Percentiles rank a stretch among this genome's conserved stretches.
phyloP scores from a whole-genome alignment of 1,284 basidiomycete species.

The Pascua guehoae region DNA sequence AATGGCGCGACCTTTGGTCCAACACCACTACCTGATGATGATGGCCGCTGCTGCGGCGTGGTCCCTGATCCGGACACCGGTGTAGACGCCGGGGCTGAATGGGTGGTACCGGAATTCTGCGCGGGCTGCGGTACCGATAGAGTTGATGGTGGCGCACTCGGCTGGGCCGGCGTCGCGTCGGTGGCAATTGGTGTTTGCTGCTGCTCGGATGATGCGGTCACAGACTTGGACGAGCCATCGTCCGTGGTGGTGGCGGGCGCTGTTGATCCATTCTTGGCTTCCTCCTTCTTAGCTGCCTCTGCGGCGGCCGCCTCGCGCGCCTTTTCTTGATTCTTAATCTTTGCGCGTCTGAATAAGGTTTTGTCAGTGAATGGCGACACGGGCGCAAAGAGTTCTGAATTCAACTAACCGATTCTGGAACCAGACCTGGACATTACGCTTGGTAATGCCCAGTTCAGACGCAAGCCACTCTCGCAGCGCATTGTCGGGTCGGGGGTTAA shows the following conservation, averaged over 20 bases:
- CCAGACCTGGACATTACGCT: constrained; percentile 91
- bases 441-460: constrained; percentile 79
- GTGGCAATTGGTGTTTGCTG: no score
- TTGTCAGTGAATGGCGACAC: neutral
- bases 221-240: neutral
- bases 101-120: no score
- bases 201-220: neutral
- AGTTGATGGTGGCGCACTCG: no score
- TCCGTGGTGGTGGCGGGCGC: neutral
- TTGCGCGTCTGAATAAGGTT: constrained; percentile 61
- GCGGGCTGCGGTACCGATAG: no score
- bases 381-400: neutral
- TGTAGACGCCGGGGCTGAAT: no score
- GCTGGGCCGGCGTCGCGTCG: no score
- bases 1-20: no score
- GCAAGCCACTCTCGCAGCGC: constrained; percentile 72
- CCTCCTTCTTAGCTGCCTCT: constrained; percentile 23
- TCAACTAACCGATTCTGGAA: constrained; percentile 75
- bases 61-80: no score
- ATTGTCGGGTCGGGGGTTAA: constrained; percentile 85
- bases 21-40: no score
- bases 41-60: neutral
- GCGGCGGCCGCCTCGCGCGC: constrained; percentile 30
- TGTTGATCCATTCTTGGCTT: neutral
- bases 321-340: constrained; percentile 63